phyloP scores from a whole-genome alignment of 495 filamentous ascomycete species.

The Podospora appendiculata region DNA sequence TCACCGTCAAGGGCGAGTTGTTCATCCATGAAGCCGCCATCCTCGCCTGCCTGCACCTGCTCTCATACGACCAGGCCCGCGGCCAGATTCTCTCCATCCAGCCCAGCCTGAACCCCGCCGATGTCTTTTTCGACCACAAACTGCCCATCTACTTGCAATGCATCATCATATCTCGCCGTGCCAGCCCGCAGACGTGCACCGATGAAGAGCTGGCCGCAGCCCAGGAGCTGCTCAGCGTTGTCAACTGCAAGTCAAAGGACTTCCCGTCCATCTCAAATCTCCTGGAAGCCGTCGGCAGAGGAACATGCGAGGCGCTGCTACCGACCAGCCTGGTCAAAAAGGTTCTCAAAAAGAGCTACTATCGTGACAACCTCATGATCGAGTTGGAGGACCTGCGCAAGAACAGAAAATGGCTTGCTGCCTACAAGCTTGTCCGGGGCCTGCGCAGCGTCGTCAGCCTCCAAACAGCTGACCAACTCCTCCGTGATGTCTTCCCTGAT shows the following conservation, averaged over 20 bases:
- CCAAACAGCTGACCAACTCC: conserved; percentile 2
- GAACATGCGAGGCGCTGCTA: not conserved
- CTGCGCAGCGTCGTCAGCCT: conserved; percentile 3
- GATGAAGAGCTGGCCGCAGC: conserved; percentile 7
- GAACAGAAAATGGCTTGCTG: conserved; percentile 6
- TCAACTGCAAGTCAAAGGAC: not conserved
- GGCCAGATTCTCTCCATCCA: conserved; percentile 4
- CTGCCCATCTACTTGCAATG: conserved; percentile 4
- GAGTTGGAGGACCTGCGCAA: not conserved
- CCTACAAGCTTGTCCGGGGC: conserved; percentile 7
- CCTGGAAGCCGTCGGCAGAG: conserved; percentile 1
- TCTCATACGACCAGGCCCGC: conserved; percentile 6
- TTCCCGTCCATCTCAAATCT: conserved; percentile 6
- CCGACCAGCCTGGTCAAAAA: conserved; percentile 1
- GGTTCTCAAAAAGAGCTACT: conserved; percentile 5
- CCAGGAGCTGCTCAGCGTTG: conserved; percentile 2
- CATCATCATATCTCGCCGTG: conserved; percentile 2
- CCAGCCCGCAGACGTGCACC: conserved; percentile 2
- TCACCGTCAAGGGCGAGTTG: conserved; percentile 2
- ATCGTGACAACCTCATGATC: conserved; percentile 1
- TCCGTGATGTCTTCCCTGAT: conserved; percentile 6
- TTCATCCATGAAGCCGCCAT: conserved; percentile 8
- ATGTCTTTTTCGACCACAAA: conserved; percentile 5
- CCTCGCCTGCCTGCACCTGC: conserved; percentile 4
- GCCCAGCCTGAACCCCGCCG: not conserved